Evolutionary conservation across 805 yeast species (phyloP).

Genomic region (Lipomyces starkeyi): DNA sequence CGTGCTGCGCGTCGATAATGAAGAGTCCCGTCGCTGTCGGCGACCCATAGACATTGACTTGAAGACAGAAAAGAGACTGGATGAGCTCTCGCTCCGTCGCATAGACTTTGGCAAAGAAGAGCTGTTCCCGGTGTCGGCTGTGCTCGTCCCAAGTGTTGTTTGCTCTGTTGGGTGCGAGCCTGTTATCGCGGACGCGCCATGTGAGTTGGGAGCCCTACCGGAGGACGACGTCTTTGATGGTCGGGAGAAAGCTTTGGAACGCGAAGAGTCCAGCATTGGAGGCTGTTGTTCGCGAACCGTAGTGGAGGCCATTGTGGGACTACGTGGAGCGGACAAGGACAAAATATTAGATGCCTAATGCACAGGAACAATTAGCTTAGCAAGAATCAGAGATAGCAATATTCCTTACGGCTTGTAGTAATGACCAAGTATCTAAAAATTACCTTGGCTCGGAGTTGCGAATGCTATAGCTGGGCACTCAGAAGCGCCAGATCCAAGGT

Average conservation of each 20-base stretch:
- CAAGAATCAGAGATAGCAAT: background rate
- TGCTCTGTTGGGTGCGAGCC: background rate
- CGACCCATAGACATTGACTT: background rate
- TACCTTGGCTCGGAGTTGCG: background rate
- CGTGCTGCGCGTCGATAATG: constrained; percentile 4
- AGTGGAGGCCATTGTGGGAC: background rate
- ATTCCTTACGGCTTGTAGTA: background rate
- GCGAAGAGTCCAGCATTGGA: background rate
- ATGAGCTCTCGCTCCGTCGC: constrained; percentile 11
- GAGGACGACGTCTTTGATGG: background rate
- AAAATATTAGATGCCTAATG: too few species aligned
- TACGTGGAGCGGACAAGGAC: background rate
- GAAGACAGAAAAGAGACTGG: constrained; percentile 4
- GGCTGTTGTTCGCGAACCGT: background rate
- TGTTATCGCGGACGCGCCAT: background rate
- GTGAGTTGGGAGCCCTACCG: background rate
- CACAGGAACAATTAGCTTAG: background rate
- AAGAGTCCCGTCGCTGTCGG: constrained; percentile 9
- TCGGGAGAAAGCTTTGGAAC: background rate
- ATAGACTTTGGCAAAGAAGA: background rate
- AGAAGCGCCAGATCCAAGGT: background rate
- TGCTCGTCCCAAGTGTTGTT: background rate
- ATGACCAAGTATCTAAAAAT: background rate
- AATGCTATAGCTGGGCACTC: background rate
- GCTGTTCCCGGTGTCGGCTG: background rate